These are phyloP conservation scores for Paramecium octaurelia DNA, from an alignment of 73 alveolate species.

Conservation along the genomic window DNA sequence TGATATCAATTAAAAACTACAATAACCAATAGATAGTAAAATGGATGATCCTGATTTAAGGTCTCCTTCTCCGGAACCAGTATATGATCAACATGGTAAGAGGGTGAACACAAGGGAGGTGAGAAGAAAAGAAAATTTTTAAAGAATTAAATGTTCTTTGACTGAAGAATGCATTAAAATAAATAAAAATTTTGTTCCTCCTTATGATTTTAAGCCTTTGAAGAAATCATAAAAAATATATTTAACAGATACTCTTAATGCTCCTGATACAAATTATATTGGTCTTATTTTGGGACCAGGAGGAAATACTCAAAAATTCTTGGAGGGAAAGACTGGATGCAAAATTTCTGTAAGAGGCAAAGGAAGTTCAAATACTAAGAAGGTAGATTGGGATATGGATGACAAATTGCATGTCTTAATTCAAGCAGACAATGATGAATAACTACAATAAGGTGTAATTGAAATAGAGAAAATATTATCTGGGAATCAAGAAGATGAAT, in stretches of 20 bases:
- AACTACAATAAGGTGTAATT: constrained; percentile 80
- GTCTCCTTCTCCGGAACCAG: constrained; percentile 97
- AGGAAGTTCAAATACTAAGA: constrained; percentile 85
- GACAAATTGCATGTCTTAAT: constrained; percentile 92
- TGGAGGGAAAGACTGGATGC: constrained; percentile 88
- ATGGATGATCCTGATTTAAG: constrained; percentile 95
- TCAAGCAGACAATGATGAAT: constrained; percentile 86
- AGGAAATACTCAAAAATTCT: constrained; percentile 88
- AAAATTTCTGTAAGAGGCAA: constrained; percentile 93
- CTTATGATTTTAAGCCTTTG: constrained; percentile 95
- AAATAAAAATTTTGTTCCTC: constrained; percentile 89
- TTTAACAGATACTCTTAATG: constrained; percentile 81
- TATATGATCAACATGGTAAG: constrained; percentile 89
- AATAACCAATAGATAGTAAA: constrained; percentile 76
- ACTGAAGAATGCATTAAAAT: constrained; percentile 85
- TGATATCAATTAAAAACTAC: constrained; percentile 87
- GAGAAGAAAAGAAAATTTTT: constrained; percentile 86
- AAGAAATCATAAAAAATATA: constrained; percentile 81
- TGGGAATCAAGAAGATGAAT: constrained; percentile 79
- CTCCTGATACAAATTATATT: constrained; percentile 74
- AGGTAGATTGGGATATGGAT: constrained; percentile 75
- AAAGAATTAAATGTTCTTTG: constrained; percentile 79
- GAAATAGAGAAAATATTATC: constrained; percentile 81
- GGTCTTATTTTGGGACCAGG: constrained; percentile 92
- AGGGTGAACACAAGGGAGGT: constrained; percentile 91